Percentiles rank a stretch among this genome's conserved stretches.
Conservation (phyloP, 768 basidiomycete species). For the Boletus rex-veris region DNA sequence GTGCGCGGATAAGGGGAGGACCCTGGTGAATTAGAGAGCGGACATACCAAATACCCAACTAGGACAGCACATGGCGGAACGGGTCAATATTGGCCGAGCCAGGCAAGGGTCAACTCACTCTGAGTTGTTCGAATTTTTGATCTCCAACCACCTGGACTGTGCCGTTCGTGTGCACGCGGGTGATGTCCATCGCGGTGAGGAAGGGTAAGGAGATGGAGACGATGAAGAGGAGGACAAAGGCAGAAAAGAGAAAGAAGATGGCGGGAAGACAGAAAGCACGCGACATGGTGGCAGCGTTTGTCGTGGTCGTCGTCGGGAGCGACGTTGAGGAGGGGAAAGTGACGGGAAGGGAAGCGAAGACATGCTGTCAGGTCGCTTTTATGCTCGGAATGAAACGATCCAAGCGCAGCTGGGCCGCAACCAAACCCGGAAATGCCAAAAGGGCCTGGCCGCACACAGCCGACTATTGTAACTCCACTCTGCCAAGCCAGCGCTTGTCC, state of each 20-base stretch:
- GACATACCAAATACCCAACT: slow-evolving; percentile 72
- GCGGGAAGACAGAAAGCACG: slow-evolving; percentile 62
- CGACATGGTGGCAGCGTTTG: slow-evolving; percentile 29
- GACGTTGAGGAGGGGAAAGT: slow-evolving; percentile 5
- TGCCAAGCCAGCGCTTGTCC: no score
- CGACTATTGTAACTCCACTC: no score
- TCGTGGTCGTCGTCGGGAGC: neutral
- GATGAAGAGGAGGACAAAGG: slow-evolving; percentile 64
- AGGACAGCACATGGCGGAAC: slow-evolving; percentile 2
- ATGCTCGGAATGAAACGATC: slow-evolving; percentile 7
- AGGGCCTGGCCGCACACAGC: neutral
- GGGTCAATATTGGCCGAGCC: neutral
- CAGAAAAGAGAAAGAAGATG: slow-evolving; percentile 51
- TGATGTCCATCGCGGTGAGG: slow-evolving; percentile 64
- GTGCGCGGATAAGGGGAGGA: slow-evolving; percentile 4
- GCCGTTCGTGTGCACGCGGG: slow-evolving; percentile 49
- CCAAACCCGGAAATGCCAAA: slow-evolving; percentile 2
- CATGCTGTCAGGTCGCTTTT: slow-evolving; percentile 5
- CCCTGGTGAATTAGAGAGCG: neutral
- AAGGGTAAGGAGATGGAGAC: slow-evolving; percentile 70
- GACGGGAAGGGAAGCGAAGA: neutral
- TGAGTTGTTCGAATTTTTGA: slow-evolving; percentile 41
- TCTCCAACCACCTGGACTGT: slow-evolving; percentile 22
- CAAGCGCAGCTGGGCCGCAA: neutral
- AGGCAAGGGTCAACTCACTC: slow-evolving; percentile 43